Percentiles rank a stretch among this genome's conserved stretches.
These are phyloP conservation scores for Stephania japonica DNA, from an alignment of 164 flowering plant species.

Conservation along the genomic window DNA sequence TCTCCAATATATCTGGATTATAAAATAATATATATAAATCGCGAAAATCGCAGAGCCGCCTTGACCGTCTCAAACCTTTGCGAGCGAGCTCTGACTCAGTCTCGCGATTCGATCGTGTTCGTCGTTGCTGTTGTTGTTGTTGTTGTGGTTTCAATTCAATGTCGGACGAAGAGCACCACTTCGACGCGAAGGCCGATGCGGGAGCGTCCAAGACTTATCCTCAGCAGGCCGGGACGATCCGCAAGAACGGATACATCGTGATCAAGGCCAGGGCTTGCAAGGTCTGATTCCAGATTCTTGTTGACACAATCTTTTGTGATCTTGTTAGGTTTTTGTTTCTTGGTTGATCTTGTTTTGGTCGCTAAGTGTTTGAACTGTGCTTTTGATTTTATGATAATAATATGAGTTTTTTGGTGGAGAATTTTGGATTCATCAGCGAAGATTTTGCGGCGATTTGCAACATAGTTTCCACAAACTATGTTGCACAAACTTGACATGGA, in stretches of 20 bases:
- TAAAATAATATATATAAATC: neutral
- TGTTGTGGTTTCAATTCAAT: conserved; percentile 18
- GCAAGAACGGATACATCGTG: conserved; percentile 35
- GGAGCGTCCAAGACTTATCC: conserved; percentile 66
- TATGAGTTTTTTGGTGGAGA: neutral
- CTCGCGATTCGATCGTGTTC: neutral
- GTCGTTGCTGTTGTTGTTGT: neutral
- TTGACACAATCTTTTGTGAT: neutral
- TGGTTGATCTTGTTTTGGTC: no score
- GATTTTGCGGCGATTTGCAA: neutral
- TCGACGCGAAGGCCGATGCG: conserved; percentile 60
- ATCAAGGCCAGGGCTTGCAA: conserved; percentile 29
- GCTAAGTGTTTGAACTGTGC: neutral
- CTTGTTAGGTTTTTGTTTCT: neutral
- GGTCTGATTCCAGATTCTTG: conserved; percentile 9
- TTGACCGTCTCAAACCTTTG: neutral
- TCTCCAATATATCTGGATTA: neutral
- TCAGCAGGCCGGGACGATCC: conserved; percentile 44
- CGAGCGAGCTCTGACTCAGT: neutral
- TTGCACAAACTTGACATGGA: no score
- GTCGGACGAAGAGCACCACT: conserved; percentile 75
- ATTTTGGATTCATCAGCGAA: neutral
- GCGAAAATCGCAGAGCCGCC: neutral
- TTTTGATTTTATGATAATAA: no score
- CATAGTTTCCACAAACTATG: no score